A percentile compares a stretch with the other conserved stretches of the same genome.
Evolutionary conservation across 495 filamentous ascomycete genomes (phyloP).

Genomic region (Tuber borchii): DNA sequence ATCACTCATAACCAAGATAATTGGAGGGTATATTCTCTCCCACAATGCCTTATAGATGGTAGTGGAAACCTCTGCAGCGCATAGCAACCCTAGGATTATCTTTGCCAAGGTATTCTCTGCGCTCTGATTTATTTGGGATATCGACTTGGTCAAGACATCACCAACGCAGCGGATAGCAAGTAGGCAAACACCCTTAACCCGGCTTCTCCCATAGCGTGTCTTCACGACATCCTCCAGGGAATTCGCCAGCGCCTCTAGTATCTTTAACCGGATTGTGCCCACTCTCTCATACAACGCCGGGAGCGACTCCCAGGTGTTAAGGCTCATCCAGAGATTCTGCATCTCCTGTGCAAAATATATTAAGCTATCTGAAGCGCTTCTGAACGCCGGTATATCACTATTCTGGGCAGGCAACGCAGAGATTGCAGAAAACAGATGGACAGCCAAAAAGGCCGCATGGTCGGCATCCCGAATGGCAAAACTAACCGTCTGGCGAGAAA

Average conservation of each 20-base stretch:
- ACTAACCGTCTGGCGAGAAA: constrained; percentile 24
- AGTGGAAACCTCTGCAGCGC: constrained; percentile 14
- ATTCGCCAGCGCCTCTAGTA: constrained; percentile 31
- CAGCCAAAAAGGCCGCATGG: constrained; percentile 30
- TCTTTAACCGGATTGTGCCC: constrained; percentile 18
- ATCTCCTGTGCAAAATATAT: constrained; percentile 30
- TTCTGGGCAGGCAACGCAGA: constrained; percentile 22
- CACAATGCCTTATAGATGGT: constrained; percentile 22
- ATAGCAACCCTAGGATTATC: constrained; percentile 30
- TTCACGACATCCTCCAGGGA: constrained; percentile 20
- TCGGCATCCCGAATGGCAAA: constrained; percentile 33
- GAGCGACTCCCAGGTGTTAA: constrained; percentile 36
- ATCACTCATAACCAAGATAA: constrained; percentile 22
- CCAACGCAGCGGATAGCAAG: constrained; percentile 30
- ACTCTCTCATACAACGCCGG: constrained; percentile 28
- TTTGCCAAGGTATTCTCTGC: constrained; percentile 22
- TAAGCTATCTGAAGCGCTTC: constrained; percentile 22
- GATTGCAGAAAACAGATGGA: constrained; percentile 34
- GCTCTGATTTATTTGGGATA: constrained; percentile 20
- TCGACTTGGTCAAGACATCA: constrained; percentile 17
- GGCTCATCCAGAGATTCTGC: constrained; percentile 34
- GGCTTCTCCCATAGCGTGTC: constrained; percentile 27
- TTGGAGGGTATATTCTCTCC: constrained; percentile 29
- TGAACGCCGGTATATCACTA: constrained; percentile 22
- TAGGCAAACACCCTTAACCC: constrained; percentile 31